Conservation (phyloP, 2,329 filamentous ascomycete species). For the Polychaeton citri region DNA sequence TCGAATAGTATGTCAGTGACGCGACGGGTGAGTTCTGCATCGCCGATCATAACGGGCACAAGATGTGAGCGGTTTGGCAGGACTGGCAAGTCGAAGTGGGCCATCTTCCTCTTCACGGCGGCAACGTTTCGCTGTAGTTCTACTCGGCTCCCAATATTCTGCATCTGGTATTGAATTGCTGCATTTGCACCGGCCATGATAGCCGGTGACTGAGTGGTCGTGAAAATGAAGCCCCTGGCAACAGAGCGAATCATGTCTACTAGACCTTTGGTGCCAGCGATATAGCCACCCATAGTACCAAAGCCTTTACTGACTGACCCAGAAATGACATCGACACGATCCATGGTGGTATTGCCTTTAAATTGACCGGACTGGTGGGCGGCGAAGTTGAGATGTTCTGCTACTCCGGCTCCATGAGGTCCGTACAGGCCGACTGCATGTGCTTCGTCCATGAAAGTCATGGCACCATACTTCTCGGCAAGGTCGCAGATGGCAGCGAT, state of each 20-base stretch:
- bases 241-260: conserved; percentile 84
- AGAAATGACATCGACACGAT: conserved; percentile 88
- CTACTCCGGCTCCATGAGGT: conserved; percentile 79
- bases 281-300: conserved; percentile 88
- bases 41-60: conserved; percentile 68
- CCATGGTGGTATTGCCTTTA: conserved; percentile 66
- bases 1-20: conserved; percentile 87
- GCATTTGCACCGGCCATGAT: conserved; percentile 85
- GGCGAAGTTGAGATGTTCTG: conserved; percentile 86
- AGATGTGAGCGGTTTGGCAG: conserved; percentile 95
- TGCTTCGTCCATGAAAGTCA: conserved; percentile 92
- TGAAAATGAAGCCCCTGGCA: conserved; percentile 92
- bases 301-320: conserved; percentile 91
- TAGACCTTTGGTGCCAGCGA: conserved; percentile 69
- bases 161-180: conserved; percentile 82
- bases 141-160: conserved; percentile 66
- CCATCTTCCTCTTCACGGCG: conserved; percentile 72
- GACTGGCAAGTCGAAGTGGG: conserved; percentile 70
- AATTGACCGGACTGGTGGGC: conserved; percentile 60
- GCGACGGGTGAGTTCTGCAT: conserved; percentile 75
- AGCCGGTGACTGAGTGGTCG: conserved; percentile 82
- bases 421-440: conserved; percentile 97
- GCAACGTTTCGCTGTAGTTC: conserved; percentile 90
- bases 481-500: conserved; percentile 89
- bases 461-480: conserved; percentile 85